Percentiles rank a stretch among this genome's conserved stretches.
These are phyloP conservation scores for Cucurbita ficifolia DNA, from an alignment of 306 rosid species.

Conservation along the genomic window DNA sequence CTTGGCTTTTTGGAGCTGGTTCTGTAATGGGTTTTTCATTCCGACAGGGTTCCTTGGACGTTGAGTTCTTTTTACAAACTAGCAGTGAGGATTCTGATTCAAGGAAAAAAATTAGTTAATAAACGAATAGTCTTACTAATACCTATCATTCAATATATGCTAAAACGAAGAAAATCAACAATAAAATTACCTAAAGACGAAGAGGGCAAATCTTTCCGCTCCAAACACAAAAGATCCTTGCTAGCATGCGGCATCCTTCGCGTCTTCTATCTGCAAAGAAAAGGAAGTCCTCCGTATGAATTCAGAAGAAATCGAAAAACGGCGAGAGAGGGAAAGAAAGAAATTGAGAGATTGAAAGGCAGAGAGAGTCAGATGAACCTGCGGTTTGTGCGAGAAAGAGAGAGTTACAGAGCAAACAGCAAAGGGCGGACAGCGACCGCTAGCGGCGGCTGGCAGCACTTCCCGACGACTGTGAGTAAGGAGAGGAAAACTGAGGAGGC, in stretches of 20 bases:
- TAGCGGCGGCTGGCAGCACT: neutral
- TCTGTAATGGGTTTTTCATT: slow-evolving; percentile 24
- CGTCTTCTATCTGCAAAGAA: neutral
- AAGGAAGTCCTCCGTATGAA: neutral
- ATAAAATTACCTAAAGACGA: slow-evolving; percentile 31
- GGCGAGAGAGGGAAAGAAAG: neutral
- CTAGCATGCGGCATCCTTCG: slow-evolving; percentile 39
- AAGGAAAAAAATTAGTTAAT: neutral
- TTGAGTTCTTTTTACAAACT: slow-evolving; percentile 19
- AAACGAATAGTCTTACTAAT: neutral
- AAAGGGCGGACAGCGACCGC: neutral
- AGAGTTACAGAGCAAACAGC: neutral
- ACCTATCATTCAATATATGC: neutral
- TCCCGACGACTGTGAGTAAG: neutral
- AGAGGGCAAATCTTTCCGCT: slow-evolving; percentile 28
- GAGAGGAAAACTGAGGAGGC: neutral
- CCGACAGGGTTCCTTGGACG: slow-evolving; percentile 18
- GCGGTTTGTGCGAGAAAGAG: neutral
- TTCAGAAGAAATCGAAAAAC: neutral
- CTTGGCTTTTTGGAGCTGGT: slow-evolving; percentile 36
- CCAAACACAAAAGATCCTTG: slow-evolving; percentile 60
- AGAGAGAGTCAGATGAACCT: no score
- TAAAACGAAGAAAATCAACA: neutral
- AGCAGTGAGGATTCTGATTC: slow-evolving; percentile 40
- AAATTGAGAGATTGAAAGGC: neutral